Percentiles rank a stretch among this genome's conserved stretches.
Evolutionary conservation across 495 filamentous ascomycete species (phyloP).

Genomic region (Lichenothelia convexa): DNA sequence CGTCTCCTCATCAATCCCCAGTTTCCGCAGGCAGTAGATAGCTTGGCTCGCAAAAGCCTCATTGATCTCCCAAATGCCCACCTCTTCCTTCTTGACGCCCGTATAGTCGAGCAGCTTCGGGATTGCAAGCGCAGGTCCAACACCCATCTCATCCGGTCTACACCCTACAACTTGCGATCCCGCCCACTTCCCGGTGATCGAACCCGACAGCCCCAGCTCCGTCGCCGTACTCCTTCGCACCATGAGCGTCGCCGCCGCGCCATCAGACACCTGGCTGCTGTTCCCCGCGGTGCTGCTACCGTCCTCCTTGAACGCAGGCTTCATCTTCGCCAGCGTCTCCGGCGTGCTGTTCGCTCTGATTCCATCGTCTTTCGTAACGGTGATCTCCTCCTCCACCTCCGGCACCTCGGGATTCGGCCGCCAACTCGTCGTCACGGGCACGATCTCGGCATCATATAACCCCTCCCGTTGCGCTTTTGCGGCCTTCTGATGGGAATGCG

Average conservation of each 20-base stretch:
- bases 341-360: constrained; percentile 46
- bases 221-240: constrained; percentile 72
- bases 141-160: constrained; percentile 80
- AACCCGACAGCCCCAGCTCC: constrained; percentile 44
- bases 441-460: constrained; percentile 59
- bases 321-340: constrained; percentile 57
- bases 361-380: constrained; percentile 62
- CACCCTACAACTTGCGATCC: constrained; percentile 56
- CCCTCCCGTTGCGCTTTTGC: constrained; percentile 47
- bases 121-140: constrained; percentile 72
- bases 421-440: constrained; percentile 46
- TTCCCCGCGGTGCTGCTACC: constrained; percentile 77
- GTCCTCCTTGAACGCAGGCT: constrained; percentile 60
- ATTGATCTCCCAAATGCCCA: constrained; percentile 90
- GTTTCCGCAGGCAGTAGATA: constrained; percentile 55
- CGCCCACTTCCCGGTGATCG: constrained; percentile 66
- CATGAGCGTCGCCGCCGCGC: constrained; percentile 64
- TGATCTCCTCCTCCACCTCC: constrained; percentile 37
- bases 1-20: constrained; percentile 41
- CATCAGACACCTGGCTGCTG: constrained; percentile 70
- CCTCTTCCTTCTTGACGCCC: constrained; percentile 45
- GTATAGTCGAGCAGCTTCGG: constrained; percentile 54
- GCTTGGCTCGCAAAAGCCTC: constrained; percentile 89
- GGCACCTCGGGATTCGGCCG: constrained; percentile 44
- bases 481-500: constrained; percentile 52